Base-by-base conservation (phyloP, 192 early-diverging fungal genomes). In the Gaertneriomyces semiglobifer region DNA sequence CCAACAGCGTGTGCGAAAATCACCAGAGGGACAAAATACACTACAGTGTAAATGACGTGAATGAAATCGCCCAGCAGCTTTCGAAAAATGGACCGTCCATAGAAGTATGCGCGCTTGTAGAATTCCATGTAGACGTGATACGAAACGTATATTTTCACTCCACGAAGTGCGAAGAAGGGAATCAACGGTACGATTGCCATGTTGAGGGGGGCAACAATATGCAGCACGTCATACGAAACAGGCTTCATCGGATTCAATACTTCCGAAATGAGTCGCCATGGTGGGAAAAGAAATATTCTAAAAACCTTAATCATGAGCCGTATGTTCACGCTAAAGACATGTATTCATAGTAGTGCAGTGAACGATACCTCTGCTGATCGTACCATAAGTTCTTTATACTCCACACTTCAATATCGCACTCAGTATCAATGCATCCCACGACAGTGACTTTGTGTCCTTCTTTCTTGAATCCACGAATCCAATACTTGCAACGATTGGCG, bases 51-150 rank as follows among this genome's bases (percentile, higher is more conserved):
- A 42, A 80, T 48, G 16, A 62, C 39, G 10, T 82, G 67, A n/a
- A 72, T 39, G 62, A 82, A 61, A 14, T 60, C 52, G 64, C 68
- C 65, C n/a, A 76, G 20, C 43, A 77, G 60, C 41, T 41, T 44
- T 33, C 58, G 50, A 18, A 18, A 19, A 33, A 46, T 53, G 25
- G 10, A 18, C 39, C 50, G 58, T 56, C 57, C 46, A 42, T 66
- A 71, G 38, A 79, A 72, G 70, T 83, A 83, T 8, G 65, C 66
- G 56, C 71, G 14, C 48, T 72, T 71, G 70, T 83, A 83, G 68
- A 76, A 76, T 56, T 81, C 72, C 43, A 83, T 68, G 53, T 66
- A 70, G 20, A 80, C 78, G 68, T 83, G 81, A 69, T 83, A 83
- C 9, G 78, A 79, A 43, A 83, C 76, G 72, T 83, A 83, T 53